Evolutionary conservation across 2,329 filamentous ascomycete species (phyloP).

Genomic region (Hortaea werneckii): DNA sequence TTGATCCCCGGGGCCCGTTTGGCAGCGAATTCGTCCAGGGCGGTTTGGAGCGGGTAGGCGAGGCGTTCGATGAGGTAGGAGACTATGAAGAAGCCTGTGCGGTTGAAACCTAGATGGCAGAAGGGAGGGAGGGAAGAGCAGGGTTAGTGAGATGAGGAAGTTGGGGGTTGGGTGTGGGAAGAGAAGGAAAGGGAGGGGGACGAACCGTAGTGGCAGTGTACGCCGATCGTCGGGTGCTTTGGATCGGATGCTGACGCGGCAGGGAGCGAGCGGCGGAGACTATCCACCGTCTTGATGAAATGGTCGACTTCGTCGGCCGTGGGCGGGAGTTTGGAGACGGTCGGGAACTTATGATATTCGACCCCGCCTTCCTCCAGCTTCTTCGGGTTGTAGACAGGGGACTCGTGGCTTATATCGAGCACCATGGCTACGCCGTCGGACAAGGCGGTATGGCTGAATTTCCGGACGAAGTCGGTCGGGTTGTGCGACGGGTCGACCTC

Average conservation of each 20-base stretch:
- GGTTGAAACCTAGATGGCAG: conserved; percentile 90
- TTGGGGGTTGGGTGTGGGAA: too few species aligned
- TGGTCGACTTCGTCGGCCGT: conserved; percentile 48
- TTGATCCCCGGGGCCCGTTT: conserved; percentile 73
- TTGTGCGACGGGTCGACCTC: conserved; percentile 79
- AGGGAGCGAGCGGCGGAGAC: conserved; percentile 19
- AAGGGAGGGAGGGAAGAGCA: too few species aligned
- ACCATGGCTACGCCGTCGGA: conserved; percentile 44
- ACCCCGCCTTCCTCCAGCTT: conserved; percentile 36
- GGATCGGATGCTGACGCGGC: neutral
- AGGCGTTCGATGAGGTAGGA: conserved; percentile 81
- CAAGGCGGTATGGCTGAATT: conserved; percentile 57
- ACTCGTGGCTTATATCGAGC: conserved; percentile 84
- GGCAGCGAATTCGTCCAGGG: conserved; percentile 66
- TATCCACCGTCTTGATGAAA: conserved; percentile 51
- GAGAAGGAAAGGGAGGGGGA: neutral
- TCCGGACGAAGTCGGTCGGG: conserved; percentile 58
- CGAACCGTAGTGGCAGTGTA: conserved; percentile 61
- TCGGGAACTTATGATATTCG: conserved; percentile 68
- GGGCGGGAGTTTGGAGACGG: conserved; percentile 83
- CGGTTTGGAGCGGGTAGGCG: conserved; percentile 60
- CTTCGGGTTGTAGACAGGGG: conserved; percentile 73
- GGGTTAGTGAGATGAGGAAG: too few species aligned
- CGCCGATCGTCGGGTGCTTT: conserved; percentile 47
- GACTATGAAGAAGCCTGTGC: conserved; percentile 78